phyloP scores from a whole-genome alignment of 352 stramenopile genomes.

The Globisporangium nagaii region DNA sequence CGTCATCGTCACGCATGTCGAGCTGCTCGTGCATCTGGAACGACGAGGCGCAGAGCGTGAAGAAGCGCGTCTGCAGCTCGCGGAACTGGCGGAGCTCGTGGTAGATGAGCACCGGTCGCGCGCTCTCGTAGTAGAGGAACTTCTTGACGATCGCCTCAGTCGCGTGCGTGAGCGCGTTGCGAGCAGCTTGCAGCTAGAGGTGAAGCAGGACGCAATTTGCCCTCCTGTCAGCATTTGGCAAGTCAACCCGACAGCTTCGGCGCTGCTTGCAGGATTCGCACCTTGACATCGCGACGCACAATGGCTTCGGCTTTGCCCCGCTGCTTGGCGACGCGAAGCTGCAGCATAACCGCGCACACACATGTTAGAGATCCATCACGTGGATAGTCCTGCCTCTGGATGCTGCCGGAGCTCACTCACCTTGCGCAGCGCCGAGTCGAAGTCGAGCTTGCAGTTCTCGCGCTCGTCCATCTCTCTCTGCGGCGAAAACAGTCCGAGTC shows the following conservation, averaged over 20 bases:
- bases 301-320: slow-evolving; percentile 16
- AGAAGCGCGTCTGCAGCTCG: slow-evolving; percentile 20
- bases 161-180: background rate
- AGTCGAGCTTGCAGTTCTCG: slow-evolving; percentile 27
- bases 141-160: slow-evolving; percentile 21
- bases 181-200: slow-evolving; percentile 21
- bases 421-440: slow-evolving; percentile 24
- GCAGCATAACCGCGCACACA: background rate
- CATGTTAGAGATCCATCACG: background rate
- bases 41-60: slow-evolving; percentile 13
- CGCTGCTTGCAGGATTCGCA: background rate
- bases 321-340: slow-evolving; percentile 21
- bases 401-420: background rate
- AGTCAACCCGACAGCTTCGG: background rate
- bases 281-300: slow-evolving; percentile 27
- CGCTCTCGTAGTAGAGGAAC: slow-evolving; percentile 19
- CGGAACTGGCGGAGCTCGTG: slow-evolving; percentile 23
- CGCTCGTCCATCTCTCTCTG: slow-evolving; percentile 25
- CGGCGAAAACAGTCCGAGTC: background rate
- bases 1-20: background rate
- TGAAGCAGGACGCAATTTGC: too few species aligned
- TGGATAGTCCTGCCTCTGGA: background rate
- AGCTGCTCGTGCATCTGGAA: slow-evolving; percentile 13
- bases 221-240: too few species aligned
- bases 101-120: slow-evolving; percentile 17